These are phyloP conservation scores for Chlorophyllum brunneum DNA, from an alignment of 768 basidiomycete genomes.

Conservation along the genomic window DNA sequence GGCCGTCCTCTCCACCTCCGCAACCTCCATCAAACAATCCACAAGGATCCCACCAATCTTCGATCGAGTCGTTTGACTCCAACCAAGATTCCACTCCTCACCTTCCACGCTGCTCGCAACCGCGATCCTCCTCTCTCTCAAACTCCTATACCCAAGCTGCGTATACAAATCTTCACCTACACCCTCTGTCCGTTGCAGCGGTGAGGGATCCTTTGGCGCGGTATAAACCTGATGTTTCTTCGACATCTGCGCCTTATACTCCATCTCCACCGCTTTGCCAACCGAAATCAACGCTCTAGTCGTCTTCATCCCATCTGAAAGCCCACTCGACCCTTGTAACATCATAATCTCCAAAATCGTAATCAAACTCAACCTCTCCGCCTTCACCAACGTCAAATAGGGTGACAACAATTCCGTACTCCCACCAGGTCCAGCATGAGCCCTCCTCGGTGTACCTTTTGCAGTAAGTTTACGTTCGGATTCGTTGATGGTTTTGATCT, in stretches of 20 bases:
- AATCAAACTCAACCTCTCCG: constrained; percentile 80
- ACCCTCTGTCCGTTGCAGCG: neutral
- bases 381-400: constrained; percentile 70
- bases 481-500: constrained; percentile 42
- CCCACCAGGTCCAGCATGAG: neutral
- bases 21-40: constrained; percentile 80
- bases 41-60: constrained; percentile 82
- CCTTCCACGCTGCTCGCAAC: constrained; percentile 62
- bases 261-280: constrained; percentile 83
- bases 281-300: constrained; percentile 75
- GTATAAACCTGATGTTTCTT: constrained; percentile 54
- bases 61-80: constrained; percentile 76
- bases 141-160: constrained; percentile 51
- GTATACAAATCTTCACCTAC: constrained; percentile 43
- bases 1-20: constrained; percentile 64
- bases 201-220: neutral
- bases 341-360: constrained; percentile 89
- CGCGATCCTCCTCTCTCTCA: constrained; percentile 62
- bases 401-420: constrained; percentile 42
- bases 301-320: constrained; percentile 87
- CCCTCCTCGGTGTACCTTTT: neutral
- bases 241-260: constrained; percentile 85
- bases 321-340: constrained; percentile 68
- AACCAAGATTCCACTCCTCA: constrained; percentile 74
- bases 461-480: no score